A percentile compares a stretch with the other conserved stretches of the same genome.
Evolutionary conservation across 2,329 filamentous ascomycete species (phyloP).

Genomic region (Fusarium torulosum): DNA sequence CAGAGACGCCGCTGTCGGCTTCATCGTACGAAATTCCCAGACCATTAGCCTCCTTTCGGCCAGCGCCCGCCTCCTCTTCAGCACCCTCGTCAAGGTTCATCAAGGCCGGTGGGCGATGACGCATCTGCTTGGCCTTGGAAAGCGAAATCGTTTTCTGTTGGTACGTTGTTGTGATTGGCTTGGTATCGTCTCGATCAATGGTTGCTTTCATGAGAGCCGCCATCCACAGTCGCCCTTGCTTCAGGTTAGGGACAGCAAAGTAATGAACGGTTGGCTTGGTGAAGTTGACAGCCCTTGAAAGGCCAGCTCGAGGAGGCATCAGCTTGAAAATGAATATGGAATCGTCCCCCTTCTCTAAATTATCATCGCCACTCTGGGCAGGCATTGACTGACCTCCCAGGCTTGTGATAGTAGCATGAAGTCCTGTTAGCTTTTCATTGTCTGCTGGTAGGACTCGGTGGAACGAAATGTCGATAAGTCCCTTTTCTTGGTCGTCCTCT

Average conservation of each 20-base stretch:
- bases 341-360: constrained; percentile 67
- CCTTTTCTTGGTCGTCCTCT: constrained; percentile 90
- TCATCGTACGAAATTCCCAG: constrained; percentile 60
- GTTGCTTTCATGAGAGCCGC: constrained; percentile 98
- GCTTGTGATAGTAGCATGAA: constrained; percentile 92
- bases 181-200: constrained; percentile 88
- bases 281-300: constrained; percentile 93
- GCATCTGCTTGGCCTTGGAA: constrained; percentile 86
- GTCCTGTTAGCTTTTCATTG: constrained; percentile 87
- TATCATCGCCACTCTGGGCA: constrained; percentile 59
- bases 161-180: constrained; percentile 89
- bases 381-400: constrained; percentile 60
- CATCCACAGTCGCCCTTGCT: constrained; percentile 96
- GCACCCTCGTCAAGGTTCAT: constrained; percentile 73
- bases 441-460: constrained; percentile 96
- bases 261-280: constrained; percentile 98
- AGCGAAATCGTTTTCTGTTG: constrained; percentile 97
- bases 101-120: constrained; percentile 88
- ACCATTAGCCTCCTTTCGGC: constrained; percentile 51
- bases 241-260: constrained; percentile 92
- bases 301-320: constrained; percentile 86
- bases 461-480: constrained; percentile 96
- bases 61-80: constrained; percentile 48
- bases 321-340: constrained; percentile 98
- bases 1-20: constrained; percentile 59